Evolutionary conservation across 768 basidiomycete species (phyloP).

Genomic region (Tubosaeta brunneosetosa): DNA sequence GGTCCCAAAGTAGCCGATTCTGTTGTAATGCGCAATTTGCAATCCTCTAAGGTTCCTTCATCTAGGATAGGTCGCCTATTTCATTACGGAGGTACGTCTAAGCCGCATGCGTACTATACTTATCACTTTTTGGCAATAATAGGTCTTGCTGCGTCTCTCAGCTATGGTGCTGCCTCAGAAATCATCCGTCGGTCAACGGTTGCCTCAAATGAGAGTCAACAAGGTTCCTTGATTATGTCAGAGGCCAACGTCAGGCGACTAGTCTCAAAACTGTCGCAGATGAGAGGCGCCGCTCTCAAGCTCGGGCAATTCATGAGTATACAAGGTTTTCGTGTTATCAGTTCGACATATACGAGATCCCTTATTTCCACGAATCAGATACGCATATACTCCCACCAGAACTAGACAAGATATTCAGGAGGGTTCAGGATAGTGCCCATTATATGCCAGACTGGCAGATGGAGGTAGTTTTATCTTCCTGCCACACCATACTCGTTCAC

Average conservation of each 20-base stretch:
- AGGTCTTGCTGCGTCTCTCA: constrained; percentile 89
- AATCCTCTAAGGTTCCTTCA: constrained; percentile 86
- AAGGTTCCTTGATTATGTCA: constrained; percentile 71
- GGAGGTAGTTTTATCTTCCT: constrained; percentile 52
- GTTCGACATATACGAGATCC: not conserved
- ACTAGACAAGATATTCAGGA: constrained; percentile 80
- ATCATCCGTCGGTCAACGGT: constrained; percentile 64
- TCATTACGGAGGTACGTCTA: constrained; percentile 80
- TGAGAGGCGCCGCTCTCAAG: constrained; percentile 96
- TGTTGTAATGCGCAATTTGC: constrained; percentile 41
- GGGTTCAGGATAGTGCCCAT: constrained; percentile 92
- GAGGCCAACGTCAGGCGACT: constrained; percentile 88
- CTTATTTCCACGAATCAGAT: constrained; percentile 44
- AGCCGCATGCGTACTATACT: not conserved
- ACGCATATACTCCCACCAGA: constrained; percentile 85
- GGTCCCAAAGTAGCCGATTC: not conserved
- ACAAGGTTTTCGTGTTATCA: constrained; percentile 51
- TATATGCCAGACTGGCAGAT: constrained; percentile 99
- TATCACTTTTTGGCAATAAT: not conserved
- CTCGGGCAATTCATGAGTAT: constrained; percentile 97
- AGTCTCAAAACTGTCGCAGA: constrained; percentile 87
- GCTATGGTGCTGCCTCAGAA: constrained; percentile 88
- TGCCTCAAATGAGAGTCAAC: constrained; percentile 27
- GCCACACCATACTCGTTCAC: not conserved
- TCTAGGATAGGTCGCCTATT: constrained; percentile 85